These are phyloP conservation scores for Ramalina intermedia DNA, from an alignment of 495 filamentous ascomycete species.

Conservation along the genomic window DNA sequence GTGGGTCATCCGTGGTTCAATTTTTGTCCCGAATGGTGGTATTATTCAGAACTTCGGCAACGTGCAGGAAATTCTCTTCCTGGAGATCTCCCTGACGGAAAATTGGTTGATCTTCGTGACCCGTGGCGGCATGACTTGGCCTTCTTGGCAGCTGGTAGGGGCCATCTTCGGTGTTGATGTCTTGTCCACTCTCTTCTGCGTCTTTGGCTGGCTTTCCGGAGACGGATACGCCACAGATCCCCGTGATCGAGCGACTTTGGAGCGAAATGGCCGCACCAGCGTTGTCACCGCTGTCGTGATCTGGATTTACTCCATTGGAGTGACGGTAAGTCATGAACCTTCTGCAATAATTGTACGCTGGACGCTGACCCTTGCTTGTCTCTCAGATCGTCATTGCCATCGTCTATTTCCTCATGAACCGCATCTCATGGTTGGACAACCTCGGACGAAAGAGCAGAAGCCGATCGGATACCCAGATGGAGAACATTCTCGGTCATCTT, in stretches of 20 bases:
- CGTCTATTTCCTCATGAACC: conserved; percentile 56
- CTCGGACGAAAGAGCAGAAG: conserved; percentile 67
- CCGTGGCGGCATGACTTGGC: conserved; percentile 55
- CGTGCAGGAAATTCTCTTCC: conserved; percentile 59
- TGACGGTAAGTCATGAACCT: conserved; percentile 28
- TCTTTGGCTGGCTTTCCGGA: conserved; percentile 56
- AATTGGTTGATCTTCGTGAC: conserved; percentile 75
- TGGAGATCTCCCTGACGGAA: conserved; percentile 59
- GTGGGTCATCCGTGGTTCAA: conserved; percentile 53
- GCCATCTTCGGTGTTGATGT: conserved; percentile 60
- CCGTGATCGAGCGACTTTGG: conserved; percentile 30
- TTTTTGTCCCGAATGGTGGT: conserved; percentile 54
- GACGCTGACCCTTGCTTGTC: neutral
- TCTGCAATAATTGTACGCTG: neutral
- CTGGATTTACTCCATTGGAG: conserved; percentile 66
- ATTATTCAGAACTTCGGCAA: conserved; percentile 60
- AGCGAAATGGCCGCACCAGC: conserved; percentile 46
- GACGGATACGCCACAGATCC: conserved; percentile 21
- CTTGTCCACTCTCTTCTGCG: conserved; percentile 54
- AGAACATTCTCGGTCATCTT: conserved; percentile 65
- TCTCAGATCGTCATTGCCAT: conserved; percentile 55
- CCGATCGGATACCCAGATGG: conserved; percentile 58
- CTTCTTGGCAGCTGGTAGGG: conserved; percentile 57
- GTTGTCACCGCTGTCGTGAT: conserved; percentile 68
- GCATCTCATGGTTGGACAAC: conserved; percentile 53